A percentile compares a stretch with the other conserved stretches of the same genome.
These are phyloP conservation scores for Neurospora sp. DNA, from an alignment of 495 filamentous ascomycete genomes.

Conservation along the genomic window DNA sequence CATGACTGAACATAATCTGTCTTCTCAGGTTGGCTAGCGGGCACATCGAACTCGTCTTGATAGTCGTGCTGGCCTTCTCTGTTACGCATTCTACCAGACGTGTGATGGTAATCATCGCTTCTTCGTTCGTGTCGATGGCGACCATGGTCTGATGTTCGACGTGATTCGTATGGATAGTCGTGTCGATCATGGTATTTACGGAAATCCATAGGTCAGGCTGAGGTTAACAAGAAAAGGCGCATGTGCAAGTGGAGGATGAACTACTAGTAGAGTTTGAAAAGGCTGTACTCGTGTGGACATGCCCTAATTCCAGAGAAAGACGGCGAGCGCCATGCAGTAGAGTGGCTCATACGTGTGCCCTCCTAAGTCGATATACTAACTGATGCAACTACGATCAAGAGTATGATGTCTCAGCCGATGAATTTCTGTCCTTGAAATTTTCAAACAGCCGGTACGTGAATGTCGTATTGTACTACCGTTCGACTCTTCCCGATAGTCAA, in stretches of 20 bases:
- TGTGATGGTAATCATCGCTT: background rate
- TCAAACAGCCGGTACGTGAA: background rate
- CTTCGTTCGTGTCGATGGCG: background rate
- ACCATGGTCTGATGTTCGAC: background rate
- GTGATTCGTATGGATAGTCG: background rate
- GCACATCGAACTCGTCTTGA: background rate
- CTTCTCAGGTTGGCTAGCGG: background rate
- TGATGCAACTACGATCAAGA: background rate
- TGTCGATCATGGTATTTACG: background rate
- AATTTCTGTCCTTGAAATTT: background rate
- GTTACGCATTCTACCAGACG: background rate
- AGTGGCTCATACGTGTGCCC: background rate
- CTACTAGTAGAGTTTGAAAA: background rate
- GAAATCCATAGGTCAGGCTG: background rate
- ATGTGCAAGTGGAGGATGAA: background rate
- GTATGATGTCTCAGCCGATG: background rate
- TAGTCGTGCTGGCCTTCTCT: background rate
- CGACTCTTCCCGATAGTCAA: background rate
- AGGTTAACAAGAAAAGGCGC: background rate
- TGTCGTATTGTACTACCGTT: background rate
- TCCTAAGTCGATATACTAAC: background rate
- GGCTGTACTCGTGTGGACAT: background rate
- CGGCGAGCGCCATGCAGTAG: background rate
- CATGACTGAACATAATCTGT: constrained; percentile 23
- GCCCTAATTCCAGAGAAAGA: background rate